Evolutionary conservation across 306 rosid species (phyloP).

Genomic region (Pterocarpus macrocarpus): DNA sequence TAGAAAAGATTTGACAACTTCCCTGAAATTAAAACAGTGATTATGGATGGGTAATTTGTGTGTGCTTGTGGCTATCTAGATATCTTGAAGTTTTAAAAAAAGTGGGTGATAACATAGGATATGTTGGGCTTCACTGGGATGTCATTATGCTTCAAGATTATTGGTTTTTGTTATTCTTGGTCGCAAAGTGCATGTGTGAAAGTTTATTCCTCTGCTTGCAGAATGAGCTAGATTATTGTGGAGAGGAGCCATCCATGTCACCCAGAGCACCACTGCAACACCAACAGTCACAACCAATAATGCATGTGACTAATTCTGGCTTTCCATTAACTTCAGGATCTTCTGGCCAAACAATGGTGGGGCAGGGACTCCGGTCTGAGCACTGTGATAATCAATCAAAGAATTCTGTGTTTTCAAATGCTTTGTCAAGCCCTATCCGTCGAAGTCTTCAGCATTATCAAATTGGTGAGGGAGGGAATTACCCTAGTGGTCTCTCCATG

Average conservation of each 20-base stretch:
- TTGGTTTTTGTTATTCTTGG: constrained; percentile 30
- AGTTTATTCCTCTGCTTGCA: constrained; percentile 45
- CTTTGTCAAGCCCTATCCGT: constrained; percentile 83
- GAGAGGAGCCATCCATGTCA: constrained; percentile 84
- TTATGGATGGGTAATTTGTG: constrained; percentile 17
- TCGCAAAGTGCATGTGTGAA: not conserved
- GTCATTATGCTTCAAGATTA: not conserved
- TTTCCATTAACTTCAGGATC: constrained; percentile 66
- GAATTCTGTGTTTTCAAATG: constrained; percentile 82
- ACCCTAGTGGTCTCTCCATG: constrained; percentile 54
- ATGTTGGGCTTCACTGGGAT: constrained; percentile 26
- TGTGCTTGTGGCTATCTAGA: constrained; percentile 1
- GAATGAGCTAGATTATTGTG: constrained; percentile 84
- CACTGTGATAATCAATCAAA: constrained; percentile 75
- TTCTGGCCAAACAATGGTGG: constrained; percentile 56
- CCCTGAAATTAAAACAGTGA: not conserved
- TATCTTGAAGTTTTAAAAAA: not conserved
- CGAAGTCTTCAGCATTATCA: constrained; percentile 84
- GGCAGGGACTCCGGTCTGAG: constrained; percentile 72
- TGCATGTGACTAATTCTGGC: constrained; percentile 61
- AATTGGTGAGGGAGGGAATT: constrained; percentile 63
- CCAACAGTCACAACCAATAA: constrained; percentile 67
- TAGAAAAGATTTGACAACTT: constrained; percentile 13
- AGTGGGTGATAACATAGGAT: not conserved
- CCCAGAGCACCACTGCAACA: constrained; percentile 69